A percentile compares a stretch with the other conserved stretches of the same genome.
Evolutionary conservation across 2,329 filamentous ascomycete species (phyloP).

Genomic region (Madurella mycetomatis): DNA sequence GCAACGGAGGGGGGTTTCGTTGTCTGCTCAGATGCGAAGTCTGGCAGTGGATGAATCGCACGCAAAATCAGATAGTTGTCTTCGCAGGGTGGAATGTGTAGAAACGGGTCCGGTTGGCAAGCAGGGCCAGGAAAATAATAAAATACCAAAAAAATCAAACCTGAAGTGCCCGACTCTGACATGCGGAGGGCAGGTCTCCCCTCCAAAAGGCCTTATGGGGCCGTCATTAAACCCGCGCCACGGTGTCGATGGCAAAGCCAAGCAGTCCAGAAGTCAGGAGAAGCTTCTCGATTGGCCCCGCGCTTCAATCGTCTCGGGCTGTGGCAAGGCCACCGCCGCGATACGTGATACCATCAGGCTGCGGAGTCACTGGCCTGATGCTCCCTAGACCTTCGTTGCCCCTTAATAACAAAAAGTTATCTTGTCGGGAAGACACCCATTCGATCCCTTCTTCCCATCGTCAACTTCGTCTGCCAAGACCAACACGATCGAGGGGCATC

Average conservation of each 20-base stretch:
- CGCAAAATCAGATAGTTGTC: conserved; percentile 10
- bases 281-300: conserved; percentile 24
- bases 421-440: no score
- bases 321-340: no score
- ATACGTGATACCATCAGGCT: no score
- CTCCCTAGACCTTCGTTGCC: no score
- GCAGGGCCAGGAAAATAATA: background rate
- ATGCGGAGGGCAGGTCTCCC: conserved; percentile 18
- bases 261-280: conserved; percentile 22
- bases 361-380: no score
- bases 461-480: background rate
- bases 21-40: conserved; percentile 19
- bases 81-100: conserved; percentile 5
- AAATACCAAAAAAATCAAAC: conserved; percentile 22
- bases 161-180: conserved; percentile 18
- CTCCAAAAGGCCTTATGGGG: conserved; percentile 20
- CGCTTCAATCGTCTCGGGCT: background rate
- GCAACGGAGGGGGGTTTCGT: conserved; percentile 5
- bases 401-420: background rate
- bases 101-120: conserved; percentile 10
- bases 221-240: conserved; percentile 19
- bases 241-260: conserved; percentile 19
- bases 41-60: conserved; percentile 13
- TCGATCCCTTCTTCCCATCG: no score
- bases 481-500: background rate